Base-by-base conservation (phyloP, 2,329 filamentous ascomycete species). In the Botrytis hyacinthi region DNA sequence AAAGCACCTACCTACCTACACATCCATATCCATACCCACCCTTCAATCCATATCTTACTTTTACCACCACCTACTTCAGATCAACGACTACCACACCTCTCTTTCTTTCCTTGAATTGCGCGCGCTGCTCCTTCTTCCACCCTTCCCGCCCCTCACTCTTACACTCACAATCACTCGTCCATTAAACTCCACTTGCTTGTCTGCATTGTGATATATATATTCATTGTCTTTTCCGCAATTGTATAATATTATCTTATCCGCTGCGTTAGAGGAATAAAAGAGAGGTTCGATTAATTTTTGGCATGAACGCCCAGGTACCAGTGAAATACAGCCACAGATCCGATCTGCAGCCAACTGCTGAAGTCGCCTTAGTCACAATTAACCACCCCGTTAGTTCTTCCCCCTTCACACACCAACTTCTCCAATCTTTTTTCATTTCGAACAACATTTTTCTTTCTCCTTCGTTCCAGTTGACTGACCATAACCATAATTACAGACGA, bases 1-100 rank as follows among this genome's bases (percentile, higher is more conserved):
- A 75, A 76, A 76, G 74, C 76, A 75, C 42, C 76, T 74, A 71
- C 73, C 61, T 54, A 51, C 73, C 61, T 54, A 51, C 42, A 54
- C 63, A 67, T 61, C 71, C 51, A 54, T 68, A 68, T 51, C 48
- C 46, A 68, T 29, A 57, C 51, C 51, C 51, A 57, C 51, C 44
- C 60, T 71, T 54, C 60, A 44, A 57, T 66, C 66, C 22, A 69
- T 65, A 72, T 75, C 72, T 74, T 66, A 70, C 69, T 59, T 67
- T 60, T 54, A 60, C 72, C 37, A 51, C 44, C 69, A 62, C 44
- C 59, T 66, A 59, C 48, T 71, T 62, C 60, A 65, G 46, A 70
- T 61, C n/a, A 67, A 67, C 35, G 29, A 71, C 67, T 42, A 66
- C 73, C 29, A 40, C 59, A 48, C 32, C 26, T 46, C 46, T 46